phyloP scores from a whole-genome alignment of 768 basidiomycete species.

The Hypholoma fasciculare region DNA sequence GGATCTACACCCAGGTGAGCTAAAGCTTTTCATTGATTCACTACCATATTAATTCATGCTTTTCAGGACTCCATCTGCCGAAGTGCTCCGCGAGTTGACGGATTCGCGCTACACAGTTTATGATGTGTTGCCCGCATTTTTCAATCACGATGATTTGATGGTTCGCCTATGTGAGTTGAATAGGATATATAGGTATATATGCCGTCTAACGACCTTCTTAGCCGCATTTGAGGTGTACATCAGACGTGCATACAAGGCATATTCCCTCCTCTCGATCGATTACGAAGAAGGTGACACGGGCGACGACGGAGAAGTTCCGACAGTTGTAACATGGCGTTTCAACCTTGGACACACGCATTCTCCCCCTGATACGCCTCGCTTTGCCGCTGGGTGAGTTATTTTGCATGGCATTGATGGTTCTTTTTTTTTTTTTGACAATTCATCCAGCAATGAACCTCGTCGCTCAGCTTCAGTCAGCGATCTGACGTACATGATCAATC shows the following conservation, averaged over 20 bases:
- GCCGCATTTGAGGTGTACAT: constrained; percentile 97
- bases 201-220: constrained; percentile 25
- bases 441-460: constrained; percentile 50
- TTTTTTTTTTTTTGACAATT: constrained; percentile 10
- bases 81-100: constrained; percentile 88
- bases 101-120: constrained; percentile 97
- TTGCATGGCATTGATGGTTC: background rate
- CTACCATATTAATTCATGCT: constrained; percentile 9
- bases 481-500: constrained; percentile 87
- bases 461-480: constrained; percentile 95
- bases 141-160: constrained; percentile 82
- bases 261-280: constrained; percentile 87
- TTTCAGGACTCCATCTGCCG: constrained; percentile 75
- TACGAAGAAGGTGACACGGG: constrained; percentile 89
- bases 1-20: constrained; percentile 59
- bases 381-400: constrained; percentile 45
- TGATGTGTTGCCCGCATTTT: constrained; percentile 96
- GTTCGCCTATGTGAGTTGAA: constrained; percentile 70
- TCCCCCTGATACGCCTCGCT: constrained; percentile 79
- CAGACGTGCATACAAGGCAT: constrained; percentile 93
- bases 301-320: constrained; percentile 81
- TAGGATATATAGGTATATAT: background rate
- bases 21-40: background rate
- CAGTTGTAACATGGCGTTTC: constrained; percentile 92
- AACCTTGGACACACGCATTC: constrained; percentile 89